Base-by-base conservation (phyloP, 208 protist genomes). In the Vickermania spadyakhi region DNA sequence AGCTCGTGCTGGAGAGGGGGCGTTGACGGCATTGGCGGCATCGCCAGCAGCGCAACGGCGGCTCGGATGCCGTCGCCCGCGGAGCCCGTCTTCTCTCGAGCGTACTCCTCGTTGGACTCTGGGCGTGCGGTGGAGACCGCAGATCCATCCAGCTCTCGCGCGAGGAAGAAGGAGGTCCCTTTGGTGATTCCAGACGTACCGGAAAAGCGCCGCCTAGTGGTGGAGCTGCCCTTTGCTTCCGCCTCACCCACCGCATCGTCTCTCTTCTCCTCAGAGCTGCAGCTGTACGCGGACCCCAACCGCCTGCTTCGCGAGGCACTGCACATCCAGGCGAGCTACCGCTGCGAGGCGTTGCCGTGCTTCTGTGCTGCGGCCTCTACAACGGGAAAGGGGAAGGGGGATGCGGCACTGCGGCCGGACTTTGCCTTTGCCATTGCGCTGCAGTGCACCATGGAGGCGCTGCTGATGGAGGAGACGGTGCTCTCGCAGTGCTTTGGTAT, bases 341-440 rank as follows among this genome's bases (percentile, higher is more conserved):
- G 36, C 36, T 45, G 7, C 18, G 36, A 18, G 11, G 18, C 7
- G 36, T 18, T 45, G 7, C 36, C 18, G 11, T 45, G 36, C 36
- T 7, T 7, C 7, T 45, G 11, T 7, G 7, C 36, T 7, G 7
- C 36, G 36, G 7, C 36, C 11, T 45, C 36, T 7, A 58, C n/a
- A 36, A 13, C 51, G 29, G 18, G 4, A 22, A 30, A 28, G 23
- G 58, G 23, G 14, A 22, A 4, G 41, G 5, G 11, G 51, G 25
- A 55, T 18, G 51, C 7, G 25, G 13, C 5, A 7, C 13, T 94
- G 25, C 75, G 80, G 21, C 80, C 88, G 0, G 82, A 94, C 66
- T 66, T 94, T 23, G 79, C 78, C 56, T 79, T 92, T 49, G 84
- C 84, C 21, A 81, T 94, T 25, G 81, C 81, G 3, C 62, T 94